Conservation (phyloP, 2,329 filamentous ascomycete genomes). For the Penicillium psychrosexuale region DNA sequence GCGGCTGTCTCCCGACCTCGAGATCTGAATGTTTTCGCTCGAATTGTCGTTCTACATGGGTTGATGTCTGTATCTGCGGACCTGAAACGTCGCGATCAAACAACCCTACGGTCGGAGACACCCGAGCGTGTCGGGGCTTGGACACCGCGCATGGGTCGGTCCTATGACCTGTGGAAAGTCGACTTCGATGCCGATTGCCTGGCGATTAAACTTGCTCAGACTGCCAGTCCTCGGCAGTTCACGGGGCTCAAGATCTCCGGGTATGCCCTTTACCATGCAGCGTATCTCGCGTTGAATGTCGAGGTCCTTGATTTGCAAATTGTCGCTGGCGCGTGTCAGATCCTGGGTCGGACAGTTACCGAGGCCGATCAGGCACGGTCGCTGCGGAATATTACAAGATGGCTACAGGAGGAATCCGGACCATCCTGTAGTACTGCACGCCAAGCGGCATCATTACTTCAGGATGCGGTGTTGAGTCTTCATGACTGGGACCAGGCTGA, state of each 20-base stretch:
- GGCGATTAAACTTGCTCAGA: constrained; percentile 34
- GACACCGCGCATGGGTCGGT: constrained; percentile 51
- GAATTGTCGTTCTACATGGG: constrained; percentile 57
- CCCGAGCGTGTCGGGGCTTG: constrained; percentile 46
- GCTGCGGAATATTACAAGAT: constrained; percentile 35
- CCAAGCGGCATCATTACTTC: constrained; percentile 55
- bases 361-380: constrained; percentile 49
- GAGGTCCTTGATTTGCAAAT: constrained; percentile 63
- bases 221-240: constrained; percentile 42
- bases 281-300: constrained; percentile 55
- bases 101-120: constrained; percentile 50
- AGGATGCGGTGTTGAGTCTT: constrained; percentile 50
- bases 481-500: constrained; percentile 53
- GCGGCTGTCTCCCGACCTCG: constrained; percentile 35
- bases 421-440: constrained; percentile 30
- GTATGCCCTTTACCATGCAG: constrained; percentile 58
- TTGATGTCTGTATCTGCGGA: constrained; percentile 63
- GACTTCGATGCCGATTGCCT: constrained; percentile 56
- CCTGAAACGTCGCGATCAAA: constrained; percentile 61
- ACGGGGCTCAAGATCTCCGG: constrained; percentile 50
- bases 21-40: constrained; percentile 51
- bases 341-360: constrained; percentile 55
- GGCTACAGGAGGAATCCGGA: constrained; percentile 19
- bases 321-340: constrained; percentile 58
- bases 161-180: constrained; percentile 57